Evolutionary conservation across 768 basidiomycete species (phyloP).

Genomic region (button mushroom (Agaricus bisporus)): DNA sequence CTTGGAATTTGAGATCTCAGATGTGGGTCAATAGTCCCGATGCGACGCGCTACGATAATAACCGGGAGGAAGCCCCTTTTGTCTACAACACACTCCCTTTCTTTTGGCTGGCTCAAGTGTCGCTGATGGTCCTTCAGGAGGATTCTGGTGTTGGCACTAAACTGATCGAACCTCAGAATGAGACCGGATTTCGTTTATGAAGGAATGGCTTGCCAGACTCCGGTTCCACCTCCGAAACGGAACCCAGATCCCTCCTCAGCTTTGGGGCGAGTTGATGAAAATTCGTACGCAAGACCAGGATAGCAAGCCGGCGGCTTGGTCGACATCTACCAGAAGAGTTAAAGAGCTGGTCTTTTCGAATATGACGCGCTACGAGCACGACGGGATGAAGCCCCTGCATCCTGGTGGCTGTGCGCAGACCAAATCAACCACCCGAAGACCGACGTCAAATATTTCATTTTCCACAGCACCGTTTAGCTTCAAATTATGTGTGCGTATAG

Average conservation of each 20-base stretch:
- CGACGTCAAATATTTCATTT: too few species aligned
- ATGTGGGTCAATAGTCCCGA: slow-evolving; percentile 42
- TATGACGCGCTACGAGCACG: too few species aligned
- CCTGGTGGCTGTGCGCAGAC: too few species aligned
- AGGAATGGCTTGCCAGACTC: slow-evolving; percentile 45
- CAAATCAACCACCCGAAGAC: too few species aligned
- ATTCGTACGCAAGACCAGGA: slow-evolving; percentile 19
- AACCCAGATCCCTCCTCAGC: slow-evolving; percentile 34
- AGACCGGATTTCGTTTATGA: slow-evolving; percentile 42
- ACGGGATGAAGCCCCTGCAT: too few species aligned
- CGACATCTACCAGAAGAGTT: not conserved
- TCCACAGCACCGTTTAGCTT: too few species aligned
- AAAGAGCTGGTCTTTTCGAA: not conserved
- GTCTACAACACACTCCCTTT: slow-evolving; percentile 46
- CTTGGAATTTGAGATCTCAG: slow-evolving; percentile 16
- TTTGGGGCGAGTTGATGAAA: slow-evolving; percentile 45
- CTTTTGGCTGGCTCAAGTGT: slow-evolving; percentile 58
- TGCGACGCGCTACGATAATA: slow-evolving; percentile 21
- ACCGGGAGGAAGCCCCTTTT: slow-evolving; percentile 29
- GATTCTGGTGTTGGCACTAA: slow-evolving; percentile 22
- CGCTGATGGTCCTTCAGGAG: slow-evolving; percentile 46
- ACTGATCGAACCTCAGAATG: slow-evolving; percentile 12
- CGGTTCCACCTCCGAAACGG: slow-evolving; percentile 37
- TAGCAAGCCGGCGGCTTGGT: not conserved
- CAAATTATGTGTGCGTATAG: too few species aligned